A percentile compares a stretch with the other conserved stretches of the same genome.
Evolutionary conservation across 2,329 filamentous ascomycete genomes (phyloP).

Genomic region (Aspergillus pseudonomiae): DNA sequence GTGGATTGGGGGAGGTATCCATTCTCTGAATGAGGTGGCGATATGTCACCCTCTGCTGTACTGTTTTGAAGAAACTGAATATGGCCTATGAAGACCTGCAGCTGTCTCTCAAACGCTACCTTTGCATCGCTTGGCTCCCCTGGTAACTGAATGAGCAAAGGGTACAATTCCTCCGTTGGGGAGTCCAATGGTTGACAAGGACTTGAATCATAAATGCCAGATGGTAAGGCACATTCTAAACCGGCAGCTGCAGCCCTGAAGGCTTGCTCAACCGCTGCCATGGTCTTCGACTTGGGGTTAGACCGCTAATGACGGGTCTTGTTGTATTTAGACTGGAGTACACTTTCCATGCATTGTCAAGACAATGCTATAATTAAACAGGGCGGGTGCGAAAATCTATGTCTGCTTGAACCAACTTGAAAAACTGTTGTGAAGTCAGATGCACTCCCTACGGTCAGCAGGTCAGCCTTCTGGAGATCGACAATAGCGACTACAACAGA

Average conservation of each 20-base stretch:
- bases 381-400: not conserved
- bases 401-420: not conserved
- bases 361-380: not conserved
- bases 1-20: not conserved
- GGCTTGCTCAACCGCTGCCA: not conserved
- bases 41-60: not conserved
- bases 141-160: not conserved
- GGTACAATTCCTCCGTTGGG: not conserved
- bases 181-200: not conserved
- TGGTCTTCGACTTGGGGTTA: not conserved
- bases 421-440: not conserved
- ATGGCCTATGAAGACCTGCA: not conserved
- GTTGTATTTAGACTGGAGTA: not conserved
- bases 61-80: not conserved
- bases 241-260: not conserved
- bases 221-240: not conserved
- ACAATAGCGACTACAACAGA: not conserved
- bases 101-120: not conserved
- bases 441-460: not conserved
- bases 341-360: not conserved
- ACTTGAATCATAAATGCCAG: too few relatives aligned
- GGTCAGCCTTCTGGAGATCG: not conserved
- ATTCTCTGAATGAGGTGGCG: not conserved
- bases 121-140: conserved; percentile 2
- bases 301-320: not conserved